A percentile compares a stretch with the other conserved stretches of the same genome.
phyloP scores from a whole-genome alignment of 192 early-diverging fungal genomes.

The Coemansia sp. region DNA sequence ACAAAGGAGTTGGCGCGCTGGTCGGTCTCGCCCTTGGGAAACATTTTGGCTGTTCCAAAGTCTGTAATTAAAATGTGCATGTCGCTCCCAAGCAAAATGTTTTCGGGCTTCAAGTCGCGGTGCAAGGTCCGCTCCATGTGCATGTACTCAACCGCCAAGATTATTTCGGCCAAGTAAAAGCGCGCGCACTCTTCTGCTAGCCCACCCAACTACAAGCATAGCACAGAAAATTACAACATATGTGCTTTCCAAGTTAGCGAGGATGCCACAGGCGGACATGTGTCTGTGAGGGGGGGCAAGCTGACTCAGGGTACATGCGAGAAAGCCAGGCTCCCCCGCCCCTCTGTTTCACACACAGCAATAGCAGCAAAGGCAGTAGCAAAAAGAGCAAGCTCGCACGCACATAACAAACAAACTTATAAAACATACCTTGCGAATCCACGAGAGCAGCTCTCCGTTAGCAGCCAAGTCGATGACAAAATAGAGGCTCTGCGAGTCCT shows the following conservation, averaged over 20 bases:
- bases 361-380: background rate
- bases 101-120: slow-evolving; percentile 96
- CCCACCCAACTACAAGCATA: slow-evolving; percentile 61
- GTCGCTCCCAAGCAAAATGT: slow-evolving; percentile 82
- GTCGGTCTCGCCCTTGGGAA: slow-evolving; percentile 30
- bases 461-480: slow-evolving; percentile 89
- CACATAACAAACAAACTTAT: background rate
- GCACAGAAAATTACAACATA: slow-evolving; percentile 5
- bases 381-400: background rate
- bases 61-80: slow-evolving; percentile 96
- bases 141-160: slow-evolving; percentile 85
- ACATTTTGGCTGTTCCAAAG: slow-evolving; percentile 86
- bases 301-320: slow-evolving; percentile 12
- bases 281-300: background rate
- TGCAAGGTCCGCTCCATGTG: slow-evolving; percentile 87
- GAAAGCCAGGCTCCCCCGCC: slow-evolving; percentile 1
- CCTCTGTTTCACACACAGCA: background rate
- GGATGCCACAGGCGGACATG: slow-evolving; percentile 2
- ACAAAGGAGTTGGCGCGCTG: slow-evolving; percentile 87
- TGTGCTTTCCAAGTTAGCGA: background rate
- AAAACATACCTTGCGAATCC: slow-evolving; percentile 68
- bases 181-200: slow-evolving; percentile 65
- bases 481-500: slow-evolving; percentile 87
- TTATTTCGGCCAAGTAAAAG: slow-evolving; percentile 88
- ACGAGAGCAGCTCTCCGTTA: slow-evolving; percentile 90